Conservation (phyloP, 192 early-diverging fungal genomes). For the Rhizophagus clarus region DNA sequence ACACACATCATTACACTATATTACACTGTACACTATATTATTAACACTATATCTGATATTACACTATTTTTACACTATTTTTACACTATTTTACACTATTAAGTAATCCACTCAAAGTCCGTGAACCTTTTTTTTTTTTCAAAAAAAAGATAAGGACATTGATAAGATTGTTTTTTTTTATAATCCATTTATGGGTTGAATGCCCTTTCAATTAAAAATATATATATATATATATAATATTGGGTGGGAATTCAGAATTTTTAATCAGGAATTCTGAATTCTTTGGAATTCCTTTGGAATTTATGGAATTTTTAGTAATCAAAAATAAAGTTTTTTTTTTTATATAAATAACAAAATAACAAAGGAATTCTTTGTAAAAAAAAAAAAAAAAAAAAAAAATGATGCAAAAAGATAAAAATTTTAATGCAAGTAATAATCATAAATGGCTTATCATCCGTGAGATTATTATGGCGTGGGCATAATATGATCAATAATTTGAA, state of each 20-base stretch:
- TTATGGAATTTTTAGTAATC: too few species aligned
- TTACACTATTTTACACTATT: too few species aligned
- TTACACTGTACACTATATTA: too few species aligned
- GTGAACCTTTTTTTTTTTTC: not conserved
- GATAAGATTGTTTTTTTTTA: not conserved
- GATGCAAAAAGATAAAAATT: not conserved
- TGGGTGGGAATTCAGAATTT: not conserved
- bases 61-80: too few species aligned
- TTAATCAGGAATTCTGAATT: not conserved
- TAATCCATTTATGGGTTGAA: not conserved
- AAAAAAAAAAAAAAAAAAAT: too few species aligned
- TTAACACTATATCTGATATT: too few species aligned
- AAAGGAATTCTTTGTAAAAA: too few species aligned
- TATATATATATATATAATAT: not conserved
- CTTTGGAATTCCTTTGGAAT: too few species aligned
- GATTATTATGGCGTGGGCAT: not conserved
- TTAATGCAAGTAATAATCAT: not conserved
- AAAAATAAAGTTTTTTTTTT: too few species aligned
- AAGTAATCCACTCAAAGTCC: not conserved
- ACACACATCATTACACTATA: too few species aligned
- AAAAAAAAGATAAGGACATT: not conserved
- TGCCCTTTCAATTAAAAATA: not conserved
- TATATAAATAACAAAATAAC: too few species aligned
- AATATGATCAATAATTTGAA: not conserved
- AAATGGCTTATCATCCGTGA: not conserved